These are phyloP conservation scores for Neurospora sp. DNA, from an alignment of 495 filamentous ascomycete genomes.

Conservation along the genomic window DNA sequence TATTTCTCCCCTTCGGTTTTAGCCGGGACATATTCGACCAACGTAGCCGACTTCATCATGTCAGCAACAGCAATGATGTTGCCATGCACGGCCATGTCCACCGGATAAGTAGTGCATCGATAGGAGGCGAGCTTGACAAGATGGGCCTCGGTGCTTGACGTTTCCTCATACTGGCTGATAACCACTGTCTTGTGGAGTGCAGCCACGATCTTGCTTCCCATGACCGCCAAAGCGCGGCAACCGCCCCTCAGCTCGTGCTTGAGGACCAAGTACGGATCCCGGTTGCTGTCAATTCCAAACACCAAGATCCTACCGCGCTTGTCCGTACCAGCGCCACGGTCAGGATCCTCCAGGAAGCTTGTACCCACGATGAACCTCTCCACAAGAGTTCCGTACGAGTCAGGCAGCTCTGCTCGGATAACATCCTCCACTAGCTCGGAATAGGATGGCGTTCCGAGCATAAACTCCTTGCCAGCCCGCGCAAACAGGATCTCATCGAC, in stretches of 20 bases:
- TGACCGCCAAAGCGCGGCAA: constrained; percentile 65
- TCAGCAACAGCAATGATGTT: constrained; percentile 77
- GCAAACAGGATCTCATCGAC: constrained; percentile 44
- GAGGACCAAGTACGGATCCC: constrained; percentile 55
- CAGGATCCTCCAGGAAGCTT: constrained; percentile 56
- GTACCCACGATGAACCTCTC: constrained; percentile 90
- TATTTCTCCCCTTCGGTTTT: constrained; percentile 17
- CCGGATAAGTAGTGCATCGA: constrained; percentile 73
- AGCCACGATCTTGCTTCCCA: constrained; percentile 67
- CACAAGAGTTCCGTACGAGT: constrained; percentile 47
- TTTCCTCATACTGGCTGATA: constrained; percentile 45
- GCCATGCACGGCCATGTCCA: constrained; percentile 63
- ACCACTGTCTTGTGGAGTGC: constrained; percentile 80
- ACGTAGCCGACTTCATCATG: constrained; percentile 82
- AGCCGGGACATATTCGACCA: constrained; percentile 55
- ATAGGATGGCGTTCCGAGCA: constrained; percentile 39
- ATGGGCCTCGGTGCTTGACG: constrained; percentile 33
- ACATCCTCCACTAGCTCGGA: constrained; percentile 80
- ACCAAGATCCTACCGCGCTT: constrained; percentile 71
- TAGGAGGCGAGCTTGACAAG: constrained; percentile 63
- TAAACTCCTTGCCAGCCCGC: constrained; percentile 30
- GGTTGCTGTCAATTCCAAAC: constrained; percentile 67
- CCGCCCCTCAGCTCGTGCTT: constrained; percentile 59
- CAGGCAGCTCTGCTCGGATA: constrained; percentile 63
- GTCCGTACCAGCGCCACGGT: constrained; percentile 19